Percentiles rank a stretch among this genome's conserved stretches.
These are phyloP conservation scores for Tetragonia tetragonoides DNA, from an alignment of 148 eudicot genomes.

Conservation along the genomic window DNA sequence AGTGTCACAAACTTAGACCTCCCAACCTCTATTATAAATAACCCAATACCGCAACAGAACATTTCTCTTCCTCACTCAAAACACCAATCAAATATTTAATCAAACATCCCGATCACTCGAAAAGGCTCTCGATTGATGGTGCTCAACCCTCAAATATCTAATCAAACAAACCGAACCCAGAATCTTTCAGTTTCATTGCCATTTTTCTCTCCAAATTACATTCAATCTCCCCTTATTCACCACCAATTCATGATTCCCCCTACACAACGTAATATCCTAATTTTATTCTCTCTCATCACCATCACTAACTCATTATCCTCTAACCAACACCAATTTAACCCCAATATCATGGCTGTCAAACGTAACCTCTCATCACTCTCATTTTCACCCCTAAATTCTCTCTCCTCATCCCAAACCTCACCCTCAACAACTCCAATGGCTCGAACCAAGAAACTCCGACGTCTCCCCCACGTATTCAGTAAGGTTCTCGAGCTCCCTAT, in stretches of 20 bases:
- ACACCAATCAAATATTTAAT: too few relatives aligned
- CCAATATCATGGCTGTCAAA: conserved; percentile 27
- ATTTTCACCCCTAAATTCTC: neutral
- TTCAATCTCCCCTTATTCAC: neutral
- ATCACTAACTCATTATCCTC: neutral
- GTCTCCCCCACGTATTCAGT: conserved; percentile 70
- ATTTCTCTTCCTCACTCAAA: too few relatives aligned
- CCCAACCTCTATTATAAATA: too few relatives aligned
- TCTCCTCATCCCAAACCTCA: neutral
- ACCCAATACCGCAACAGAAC: too few relatives aligned
- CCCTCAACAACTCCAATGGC: conserved; percentile 13
- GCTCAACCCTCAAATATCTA: too few relatives aligned
- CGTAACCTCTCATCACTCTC: conserved; percentile 20
- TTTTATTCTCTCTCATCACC: conserved; percentile 13
- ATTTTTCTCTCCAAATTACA: too few relatives aligned
- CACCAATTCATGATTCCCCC: conserved; percentile 4
- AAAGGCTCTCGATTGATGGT: too few relatives aligned
- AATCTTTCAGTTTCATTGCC: too few relatives aligned
- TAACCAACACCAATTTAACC: conserved; percentile 5
- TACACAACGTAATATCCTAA: neutral
- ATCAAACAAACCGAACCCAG: too few relatives aligned
- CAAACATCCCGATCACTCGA: too few relatives aligned
- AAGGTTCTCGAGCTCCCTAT: conserved; percentile 67
- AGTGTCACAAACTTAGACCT: too few relatives aligned
- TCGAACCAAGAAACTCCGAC: conserved; percentile 45